Conservation (phyloP, 768 basidiomycete species). For the Tremella yokohamensis region DNA sequence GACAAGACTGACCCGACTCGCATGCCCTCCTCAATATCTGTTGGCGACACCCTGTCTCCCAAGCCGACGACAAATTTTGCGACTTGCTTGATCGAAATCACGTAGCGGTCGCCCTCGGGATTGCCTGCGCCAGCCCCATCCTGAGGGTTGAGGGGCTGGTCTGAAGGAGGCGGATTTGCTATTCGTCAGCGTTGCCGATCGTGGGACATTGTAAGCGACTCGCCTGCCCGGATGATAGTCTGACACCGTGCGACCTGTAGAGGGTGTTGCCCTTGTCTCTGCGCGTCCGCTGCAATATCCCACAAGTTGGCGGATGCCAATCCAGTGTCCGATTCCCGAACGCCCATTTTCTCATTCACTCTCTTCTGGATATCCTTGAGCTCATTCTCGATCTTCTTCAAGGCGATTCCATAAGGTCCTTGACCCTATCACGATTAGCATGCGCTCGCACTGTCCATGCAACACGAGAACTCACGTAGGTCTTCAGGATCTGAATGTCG, state of each 20-base stretch:
- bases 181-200: neutral
- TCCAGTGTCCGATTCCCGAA: slow-evolving; percentile 98
- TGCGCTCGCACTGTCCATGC: neutral
- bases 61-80: slow-evolving; percentile 98
- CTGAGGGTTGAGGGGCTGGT: slow-evolving; percentile 80
- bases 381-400: slow-evolving; percentile 85
- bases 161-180: slow-evolving; percentile 69
- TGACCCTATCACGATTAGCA: slow-evolving; percentile 66
- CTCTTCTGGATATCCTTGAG: slow-evolving; percentile 95
- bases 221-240: slow-evolving; percentile 81
- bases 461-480: slow-evolving; percentile 63
- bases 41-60: slow-evolving; percentile 92
- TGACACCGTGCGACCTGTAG: slow-evolving; percentile 97
- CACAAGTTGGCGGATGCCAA: slow-evolving; percentile 94
- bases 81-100: slow-evolving; percentile 99
- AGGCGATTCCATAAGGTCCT: slow-evolving; percentile 86
- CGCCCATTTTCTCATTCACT: slow-evolving; percentile 97
- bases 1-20: slow-evolving; percentile 86
- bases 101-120: slow-evolving; percentile 92
- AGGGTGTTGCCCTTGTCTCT: slow-evolving; percentile 85
- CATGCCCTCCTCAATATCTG: slow-evolving; percentile 99
- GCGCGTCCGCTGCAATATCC: slow-evolving; percentile 90
- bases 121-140: slow-evolving; percentile 62
- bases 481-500: slow-evolving; percentile 98
- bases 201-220: slow-evolving; percentile 29